Conservation (phyloP, 1,284 basidiomycete species). For the Jaminaea rosea region DNA sequence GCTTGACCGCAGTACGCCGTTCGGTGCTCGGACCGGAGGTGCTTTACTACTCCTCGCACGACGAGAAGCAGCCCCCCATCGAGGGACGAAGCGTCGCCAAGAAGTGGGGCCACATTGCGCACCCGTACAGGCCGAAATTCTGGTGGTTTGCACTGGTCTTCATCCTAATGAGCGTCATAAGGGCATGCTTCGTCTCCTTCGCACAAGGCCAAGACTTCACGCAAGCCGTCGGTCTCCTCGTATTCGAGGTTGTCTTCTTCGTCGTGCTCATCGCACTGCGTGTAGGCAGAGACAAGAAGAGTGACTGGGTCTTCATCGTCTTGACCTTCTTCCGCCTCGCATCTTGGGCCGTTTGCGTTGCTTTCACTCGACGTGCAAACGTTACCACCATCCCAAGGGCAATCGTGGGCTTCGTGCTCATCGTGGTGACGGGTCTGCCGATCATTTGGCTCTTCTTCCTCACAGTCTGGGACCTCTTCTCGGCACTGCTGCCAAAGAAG, state of each 20-base stretch:
- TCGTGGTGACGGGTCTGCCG: slow-evolving; percentile 35
- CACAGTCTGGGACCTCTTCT: slow-evolving; percentile 28
- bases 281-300: slow-evolving; percentile 33
- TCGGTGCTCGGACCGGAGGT: slow-evolving; percentile 9
- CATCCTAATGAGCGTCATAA: slow-evolving; percentile 28
- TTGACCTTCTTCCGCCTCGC: slow-evolving; percentile 31
- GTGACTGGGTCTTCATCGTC: slow-evolving; percentile 38
- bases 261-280: slow-evolving; percentile 28
- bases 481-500: slow-evolving; percentile 31
- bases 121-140: slow-evolving; percentile 29
- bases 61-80: slow-evolving; percentile 15
- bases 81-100: slow-evolving; percentile 11
- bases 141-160: slow-evolving; percentile 37
- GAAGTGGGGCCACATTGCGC: slow-evolving; percentile 30
- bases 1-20: slow-evolving; percentile 18
- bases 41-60: slow-evolving; percentile 38
- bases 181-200: slow-evolving; percentile 37
- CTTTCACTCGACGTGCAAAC: slow-evolving; percentile 29
- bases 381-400: slow-evolving; percentile 41
- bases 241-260: slow-evolving; percentile 37
- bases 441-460: slow-evolving; percentile 38
- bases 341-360: slow-evolving; percentile 36
- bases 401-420: slow-evolving; percentile 38
- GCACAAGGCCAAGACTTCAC: slow-evolving; percentile 31
- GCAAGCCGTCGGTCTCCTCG: slow-evolving; percentile 39